These are phyloP conservation scores for Paratinospora sagittata DNA, from an alignment of 164 flowering plant genomes.

Conservation along the genomic window DNA sequence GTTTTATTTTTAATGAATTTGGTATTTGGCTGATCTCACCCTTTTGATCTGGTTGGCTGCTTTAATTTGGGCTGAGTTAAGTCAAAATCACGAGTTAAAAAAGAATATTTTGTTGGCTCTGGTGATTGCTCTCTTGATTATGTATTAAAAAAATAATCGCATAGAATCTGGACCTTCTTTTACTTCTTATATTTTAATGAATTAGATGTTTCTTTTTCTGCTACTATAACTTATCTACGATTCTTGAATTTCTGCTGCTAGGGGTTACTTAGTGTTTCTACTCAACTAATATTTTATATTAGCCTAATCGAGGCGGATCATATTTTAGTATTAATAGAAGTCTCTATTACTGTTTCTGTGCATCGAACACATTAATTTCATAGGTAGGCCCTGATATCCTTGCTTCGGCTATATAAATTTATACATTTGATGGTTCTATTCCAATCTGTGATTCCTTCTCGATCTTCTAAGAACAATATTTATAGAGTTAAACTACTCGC, in stretches of 20 bases:
- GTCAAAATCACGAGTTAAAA: slow-evolving; percentile 19
- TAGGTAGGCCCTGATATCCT: slow-evolving; percentile 31
- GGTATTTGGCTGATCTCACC: slow-evolving; percentile 9
- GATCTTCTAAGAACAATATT: slow-evolving; percentile 8
- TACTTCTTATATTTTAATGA: slow-evolving; percentile 12
- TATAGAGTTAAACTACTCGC: not conserved
- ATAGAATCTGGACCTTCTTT: slow-evolving; percentile 32
- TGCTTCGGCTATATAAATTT: slow-evolving; percentile 35
- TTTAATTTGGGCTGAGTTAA: slow-evolving; percentile 9
- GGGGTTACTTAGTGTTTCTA: slow-evolving; percentile 23
- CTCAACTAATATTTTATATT: slow-evolving; percentile 6
- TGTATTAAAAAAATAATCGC: not conserved
- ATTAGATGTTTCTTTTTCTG: slow-evolving; percentile 37
- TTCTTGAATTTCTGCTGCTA: slow-evolving; percentile 29
- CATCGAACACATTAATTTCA: slow-evolving; percentile 64
- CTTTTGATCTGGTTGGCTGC: slow-evolving; percentile 32
- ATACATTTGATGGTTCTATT: slow-evolving; percentile 75
- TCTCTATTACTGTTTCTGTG: slow-evolving; percentile 46
- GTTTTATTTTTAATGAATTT: slow-evolving; percentile 3
- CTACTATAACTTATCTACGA: slow-evolving; percentile 12
- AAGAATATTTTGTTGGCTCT: slow-evolving; percentile 26
- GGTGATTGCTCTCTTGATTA: slow-evolving; percentile 27
- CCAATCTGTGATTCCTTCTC: slow-evolving; percentile 45
- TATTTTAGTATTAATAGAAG: slow-evolving; percentile 45
- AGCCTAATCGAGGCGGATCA: slow-evolving; percentile 29